These are phyloP conservation scores for Phytophthora pisi DNA, from an alignment of 352 stramenopile genomes.

Conservation along the genomic window DNA sequence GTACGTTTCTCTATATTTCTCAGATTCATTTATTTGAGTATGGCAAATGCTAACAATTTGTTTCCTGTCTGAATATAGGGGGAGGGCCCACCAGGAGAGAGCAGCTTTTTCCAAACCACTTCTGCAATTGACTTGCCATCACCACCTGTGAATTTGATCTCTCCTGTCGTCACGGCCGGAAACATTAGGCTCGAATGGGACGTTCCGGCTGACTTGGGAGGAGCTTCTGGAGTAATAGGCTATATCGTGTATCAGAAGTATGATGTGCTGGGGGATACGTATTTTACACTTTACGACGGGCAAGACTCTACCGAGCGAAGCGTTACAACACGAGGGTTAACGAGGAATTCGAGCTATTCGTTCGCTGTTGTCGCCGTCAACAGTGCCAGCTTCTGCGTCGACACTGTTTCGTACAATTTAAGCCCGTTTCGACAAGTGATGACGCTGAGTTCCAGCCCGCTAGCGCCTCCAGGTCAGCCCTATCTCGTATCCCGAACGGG, in stretches of 20 bases:
- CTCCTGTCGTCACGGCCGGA: slow-evolving; percentile 45
- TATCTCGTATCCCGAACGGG: slow-evolving; percentile 37
- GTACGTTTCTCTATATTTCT: slow-evolving; percentile 25
- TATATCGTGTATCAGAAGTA: slow-evolving; percentile 61
- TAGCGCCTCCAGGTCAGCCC: slow-evolving; percentile 33
- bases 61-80: slow-evolving; percentile 30
- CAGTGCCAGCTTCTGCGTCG: slow-evolving; percentile 53
- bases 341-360: slow-evolving; percentile 37
- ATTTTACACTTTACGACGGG: slow-evolving; percentile 61
- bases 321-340: slow-evolving; percentile 36
- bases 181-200: slow-evolving; percentile 67
- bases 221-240: slow-evolving; percentile 40
- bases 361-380: slow-evolving; percentile 60
- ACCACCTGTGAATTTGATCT: slow-evolving; percentile 41
- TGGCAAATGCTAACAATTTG: too few relatives aligned
- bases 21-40: too few relatives aligned
- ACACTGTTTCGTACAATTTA: slow-evolving; percentile 24
- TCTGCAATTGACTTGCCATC: slow-evolving; percentile 46
- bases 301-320: slow-evolving; percentile 41
- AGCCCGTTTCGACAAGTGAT: slow-evolving; percentile 37
- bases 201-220: slow-evolving; percentile 53
- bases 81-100: slow-evolving; percentile 30
- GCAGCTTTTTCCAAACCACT: slow-evolving; percentile 29
- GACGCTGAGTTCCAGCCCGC: slow-evolving; percentile 40
- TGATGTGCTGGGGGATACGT: slow-evolving; percentile 19